A percentile compares a stretch with the other conserved stretches of the same genome.
These are phyloP conservation scores for Penicillium roqueforti DNA, from an alignment of 495 filamentous ascomycete genomes.

Conservation along the genomic window DNA sequence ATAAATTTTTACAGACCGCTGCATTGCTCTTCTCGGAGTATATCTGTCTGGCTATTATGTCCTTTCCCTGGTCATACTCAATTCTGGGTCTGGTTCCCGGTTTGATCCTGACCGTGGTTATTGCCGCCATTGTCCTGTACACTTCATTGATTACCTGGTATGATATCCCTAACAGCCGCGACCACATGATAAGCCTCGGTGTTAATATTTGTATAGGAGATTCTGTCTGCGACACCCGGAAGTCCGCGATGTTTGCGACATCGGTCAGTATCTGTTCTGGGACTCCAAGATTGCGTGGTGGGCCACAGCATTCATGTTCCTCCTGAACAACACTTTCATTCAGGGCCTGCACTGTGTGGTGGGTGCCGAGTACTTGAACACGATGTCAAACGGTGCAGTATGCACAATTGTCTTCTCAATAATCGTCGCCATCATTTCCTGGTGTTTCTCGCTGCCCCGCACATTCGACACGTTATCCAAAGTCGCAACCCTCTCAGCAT, in stretches of 20 bases:
- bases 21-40: conserved; percentile 87
- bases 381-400: conserved; percentile 60
- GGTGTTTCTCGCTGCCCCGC: conserved; percentile 70
- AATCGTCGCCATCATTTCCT: conserved; percentile 66
- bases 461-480: conserved; percentile 76
- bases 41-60: conserved; percentile 92
- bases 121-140: conserved; percentile 72
- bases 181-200: not conserved
- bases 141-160: conserved; percentile 80
- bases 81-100: conserved; percentile 82
- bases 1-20: conserved; percentile 56
- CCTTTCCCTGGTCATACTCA: conserved; percentile 86
- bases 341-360: conserved; percentile 76
- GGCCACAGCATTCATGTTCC: conserved; percentile 79
- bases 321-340: conserved; percentile 89
- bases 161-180: conserved; percentile 11
- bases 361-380: conserved; percentile 80
- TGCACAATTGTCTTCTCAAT: conserved; percentile 72
- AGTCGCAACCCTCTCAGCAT: conserved; percentile 67
- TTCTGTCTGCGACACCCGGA: conserved; percentile 85
- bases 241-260: conserved; percentile 84
- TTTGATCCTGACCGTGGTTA: conserved; percentile 72
- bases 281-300: conserved; percentile 76
- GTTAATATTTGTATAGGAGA: conserved; percentile 47
- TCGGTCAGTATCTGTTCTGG: conserved; percentile 86